Conservation (phyloP, 352 stramenopile species). For the Phytophthora quininea region DNA sequence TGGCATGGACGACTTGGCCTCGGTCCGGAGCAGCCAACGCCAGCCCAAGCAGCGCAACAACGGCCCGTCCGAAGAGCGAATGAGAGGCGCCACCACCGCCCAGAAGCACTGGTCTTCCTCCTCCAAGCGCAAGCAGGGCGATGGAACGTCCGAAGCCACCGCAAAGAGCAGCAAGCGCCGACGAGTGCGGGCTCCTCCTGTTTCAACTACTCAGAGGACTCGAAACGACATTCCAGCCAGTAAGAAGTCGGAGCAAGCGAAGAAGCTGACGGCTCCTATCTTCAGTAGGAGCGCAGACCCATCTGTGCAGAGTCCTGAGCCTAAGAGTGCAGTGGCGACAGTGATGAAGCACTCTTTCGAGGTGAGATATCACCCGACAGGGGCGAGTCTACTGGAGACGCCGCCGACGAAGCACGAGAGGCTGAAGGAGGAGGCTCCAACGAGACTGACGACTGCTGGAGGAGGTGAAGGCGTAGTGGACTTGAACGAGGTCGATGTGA, state of each 20-base stretch:
- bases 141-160: not conserved
- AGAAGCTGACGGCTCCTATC: slow-evolving; percentile 8
- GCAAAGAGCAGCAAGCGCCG: slow-evolving; percentile 2
- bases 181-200: not conserved
- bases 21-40: slow-evolving; percentile 11
- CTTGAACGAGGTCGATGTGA: slow-evolving; percentile 43
- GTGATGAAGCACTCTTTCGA: not conserved
- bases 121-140: slow-evolving; percentile 9
- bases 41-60: not conserved
- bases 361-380: slow-evolving; percentile 6
- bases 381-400: slow-evolving; percentile 15
- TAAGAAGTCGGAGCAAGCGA: not conserved
- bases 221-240: not conserved
- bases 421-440: not conserved
- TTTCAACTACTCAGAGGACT: not conserved
- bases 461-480: slow-evolving; percentile 51
- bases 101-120: not conserved
- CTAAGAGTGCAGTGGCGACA: not conserved
- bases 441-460: slow-evolving; percentile 5
- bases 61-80: slow-evolving; percentile 3
- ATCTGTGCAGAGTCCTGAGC: slow-evolving; percentile 20
- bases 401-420: slow-evolving; percentile 6
- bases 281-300: slow-evolving; percentile 34
- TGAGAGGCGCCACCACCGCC: not conserved
- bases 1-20: slow-evolving; percentile 11